Base-by-base conservation (phyloP, 257 asterid species). In the Solanum habrochaites region DNA sequence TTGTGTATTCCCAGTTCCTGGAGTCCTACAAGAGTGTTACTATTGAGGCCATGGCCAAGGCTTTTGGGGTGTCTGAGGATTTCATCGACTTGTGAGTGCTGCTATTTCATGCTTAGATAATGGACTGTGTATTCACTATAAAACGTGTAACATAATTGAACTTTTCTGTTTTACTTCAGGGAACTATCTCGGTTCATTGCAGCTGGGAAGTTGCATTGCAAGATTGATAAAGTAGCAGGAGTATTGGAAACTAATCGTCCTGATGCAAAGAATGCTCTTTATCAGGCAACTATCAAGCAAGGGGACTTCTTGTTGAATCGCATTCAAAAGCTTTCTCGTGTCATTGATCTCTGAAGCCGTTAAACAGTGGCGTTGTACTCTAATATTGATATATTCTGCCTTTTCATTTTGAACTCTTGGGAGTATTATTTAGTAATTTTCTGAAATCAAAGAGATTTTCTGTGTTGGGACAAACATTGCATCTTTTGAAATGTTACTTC, bases 221-320 rank as follows among this genome's bases (percentile, higher is more conserved):
- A 93, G 94, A 94, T 94, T 3, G 98, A 94, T 87, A 94, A 94
- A 86, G 99, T 95, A 89, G 96, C 95, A 39, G 99, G 98, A 1
- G 97, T 95, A 2, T 82, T 96, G 85, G 99, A 96, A 90, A 96
- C 98, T 66, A 96, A 95, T 70, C 98, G 99, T 16, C 99, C 99
- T 4, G 99, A 96, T 86, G 95, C 98, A 13, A 96, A 95, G 93
- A 96, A 96, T 87, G 99, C 99, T 31, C 97, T 96, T 45, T 96
- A 96, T 92, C 98, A 95, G 86, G 93, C 97, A 40, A 94, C 99
- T 5, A 95, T 96, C 91, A 96, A 96, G 95, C 98, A 96, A 87
- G 99, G 99, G 16, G 99, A 96, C 91, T 94, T 95, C 95, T 89
- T 96, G 83, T 88, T 96, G 94, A 96, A 96, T 89, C 96, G 99